Percentiles rank a stretch among this genome's conserved stretches.
phyloP scores from a whole-genome alignment of 75 land plant genomes.

The Sequoiadendron giganteum region DNA sequence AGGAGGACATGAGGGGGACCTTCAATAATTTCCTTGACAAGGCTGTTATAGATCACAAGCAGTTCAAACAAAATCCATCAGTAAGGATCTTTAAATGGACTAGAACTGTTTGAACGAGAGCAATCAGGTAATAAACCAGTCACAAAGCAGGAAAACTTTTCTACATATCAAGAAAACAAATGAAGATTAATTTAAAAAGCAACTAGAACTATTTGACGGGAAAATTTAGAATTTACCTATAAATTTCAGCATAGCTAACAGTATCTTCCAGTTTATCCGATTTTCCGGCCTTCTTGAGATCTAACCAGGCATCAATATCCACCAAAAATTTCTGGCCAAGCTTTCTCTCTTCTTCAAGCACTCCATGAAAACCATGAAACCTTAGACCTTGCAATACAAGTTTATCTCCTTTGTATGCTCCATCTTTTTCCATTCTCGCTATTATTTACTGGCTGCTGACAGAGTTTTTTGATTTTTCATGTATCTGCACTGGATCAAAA shows the following conservation, averaged over 20 bases:
- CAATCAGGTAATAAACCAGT: not conserved
- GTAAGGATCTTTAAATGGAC: not conserved
- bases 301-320: conserved; percentile 83
- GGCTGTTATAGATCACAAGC: conserved; percentile 30
- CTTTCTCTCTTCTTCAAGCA: conserved; percentile 55
- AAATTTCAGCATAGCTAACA: conserved; percentile 74
- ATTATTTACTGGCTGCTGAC: not conserved
- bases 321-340: conserved; percentile 75
- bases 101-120: not conserved
- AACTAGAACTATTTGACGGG: not conserved
- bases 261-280: conserved; percentile 56
- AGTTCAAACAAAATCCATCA: not conserved
- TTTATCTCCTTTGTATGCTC: conserved; percentile 45
- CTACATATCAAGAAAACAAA: not conserved
- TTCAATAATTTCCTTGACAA: conserved; percentile 64
- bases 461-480: not conserved
- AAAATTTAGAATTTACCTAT: conserved; percentile 30
- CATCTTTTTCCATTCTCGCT: not conserved
- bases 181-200: not conserved
- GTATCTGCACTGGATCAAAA: not conserved
- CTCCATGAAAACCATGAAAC: conserved; percentile 92
- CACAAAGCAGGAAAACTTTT: not conserved
- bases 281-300: conserved; percentile 57
- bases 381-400: conserved; percentile 67
- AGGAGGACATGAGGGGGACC: conserved; percentile 68